A percentile compares a stretch with the other conserved stretches of the same genome.
Evolutionary conservation across 139 green algal genomes (phyloP).

Genomic region (Spirogloea muscicola): DNA sequence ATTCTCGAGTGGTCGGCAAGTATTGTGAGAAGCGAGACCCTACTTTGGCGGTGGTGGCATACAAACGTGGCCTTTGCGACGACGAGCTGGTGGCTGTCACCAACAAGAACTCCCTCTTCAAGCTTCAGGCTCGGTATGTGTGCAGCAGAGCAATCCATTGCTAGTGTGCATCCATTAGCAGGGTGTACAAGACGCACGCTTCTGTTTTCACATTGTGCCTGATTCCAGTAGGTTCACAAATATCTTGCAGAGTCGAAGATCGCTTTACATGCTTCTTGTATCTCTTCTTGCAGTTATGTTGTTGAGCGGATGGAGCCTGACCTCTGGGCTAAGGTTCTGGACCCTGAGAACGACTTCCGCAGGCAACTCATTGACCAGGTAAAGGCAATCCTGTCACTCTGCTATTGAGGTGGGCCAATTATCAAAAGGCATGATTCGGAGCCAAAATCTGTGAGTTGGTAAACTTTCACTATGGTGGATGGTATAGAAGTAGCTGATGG

Average conservation of each 20-base stretch:
- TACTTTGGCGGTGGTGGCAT: slow-evolving; percentile 89
- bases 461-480: no score
- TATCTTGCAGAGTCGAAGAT: no score
- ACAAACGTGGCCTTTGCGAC: slow-evolving; percentile 95
- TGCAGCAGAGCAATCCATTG: no score
- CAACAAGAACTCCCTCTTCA: slow-evolving; percentile 96
- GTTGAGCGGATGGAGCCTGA: slow-evolving; percentile 86
- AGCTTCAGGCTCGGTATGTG: slow-evolving; percentile 80
- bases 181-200: no score
- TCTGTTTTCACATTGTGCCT: no score
- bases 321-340: slow-evolving; percentile 91
- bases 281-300: slow-evolving; percentile 85
- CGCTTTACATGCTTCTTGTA: no score
- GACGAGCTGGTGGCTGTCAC: slow-evolving; percentile 93
- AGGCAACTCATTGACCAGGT: slow-evolving; percentile 78
- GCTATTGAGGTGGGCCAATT: slow-evolving; percentile 35
- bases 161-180: no score
- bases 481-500: no score
- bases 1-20: slow-evolving; percentile 81
- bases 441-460: no score
- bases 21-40: slow-evolving; percentile 98
- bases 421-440: neutral
- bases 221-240: no score
- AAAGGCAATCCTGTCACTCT: no score
- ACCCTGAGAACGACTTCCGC: slow-evolving; percentile 74